Conservation (phyloP, 1,139 yeast species). For the Blastobotrys niveus region DNA sequence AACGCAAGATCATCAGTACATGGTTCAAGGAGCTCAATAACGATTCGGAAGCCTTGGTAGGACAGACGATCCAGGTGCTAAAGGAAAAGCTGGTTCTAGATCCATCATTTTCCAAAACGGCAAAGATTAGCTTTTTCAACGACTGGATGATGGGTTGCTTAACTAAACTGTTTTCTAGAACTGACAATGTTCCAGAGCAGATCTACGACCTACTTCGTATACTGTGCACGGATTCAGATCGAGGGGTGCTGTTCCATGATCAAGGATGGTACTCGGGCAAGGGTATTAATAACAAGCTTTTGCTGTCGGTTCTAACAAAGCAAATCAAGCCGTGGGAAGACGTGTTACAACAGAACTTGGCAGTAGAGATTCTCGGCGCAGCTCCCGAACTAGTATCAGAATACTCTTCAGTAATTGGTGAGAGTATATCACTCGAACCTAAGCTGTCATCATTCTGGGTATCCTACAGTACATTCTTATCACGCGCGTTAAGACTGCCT, state of each 20-base stretch:
- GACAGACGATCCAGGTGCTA: constrained; percentile 44
- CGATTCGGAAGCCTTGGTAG: constrained; percentile 47
- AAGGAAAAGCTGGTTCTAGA: constrained; percentile 53
- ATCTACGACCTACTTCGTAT: constrained; percentile 48
- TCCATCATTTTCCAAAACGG: constrained; percentile 53
- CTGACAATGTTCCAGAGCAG: constrained; percentile 31
- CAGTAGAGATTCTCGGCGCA: constrained; percentile 44
- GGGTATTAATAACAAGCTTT: constrained; percentile 47
- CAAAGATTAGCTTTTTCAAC: constrained; percentile 71
- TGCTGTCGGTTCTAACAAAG: constrained; percentile 58
- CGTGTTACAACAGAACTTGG: constrained; percentile 52
- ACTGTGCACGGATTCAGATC: constrained; percentile 46
- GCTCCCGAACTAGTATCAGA: constrained; percentile 73
- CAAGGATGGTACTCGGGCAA: constrained; percentile 47
- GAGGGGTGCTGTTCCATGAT: constrained; percentile 60
- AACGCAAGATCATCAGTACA: constrained; percentile 52
- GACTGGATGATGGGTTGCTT: constrained; percentile 66
- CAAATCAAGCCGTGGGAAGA: constrained; percentile 80
- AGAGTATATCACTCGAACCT: constrained; percentile 59
- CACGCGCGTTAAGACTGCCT: constrained; percentile 52
- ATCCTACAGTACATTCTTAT: constrained; percentile 59
- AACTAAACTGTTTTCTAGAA: constrained; percentile 46
- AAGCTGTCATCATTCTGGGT: constrained; percentile 76
- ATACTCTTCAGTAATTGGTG: constrained; percentile 47
- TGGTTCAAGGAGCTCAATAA: constrained; percentile 59